Conservation (phyloP, 176 grass and related monocot genomes). For the Aegilops sharonensis region DNA sequence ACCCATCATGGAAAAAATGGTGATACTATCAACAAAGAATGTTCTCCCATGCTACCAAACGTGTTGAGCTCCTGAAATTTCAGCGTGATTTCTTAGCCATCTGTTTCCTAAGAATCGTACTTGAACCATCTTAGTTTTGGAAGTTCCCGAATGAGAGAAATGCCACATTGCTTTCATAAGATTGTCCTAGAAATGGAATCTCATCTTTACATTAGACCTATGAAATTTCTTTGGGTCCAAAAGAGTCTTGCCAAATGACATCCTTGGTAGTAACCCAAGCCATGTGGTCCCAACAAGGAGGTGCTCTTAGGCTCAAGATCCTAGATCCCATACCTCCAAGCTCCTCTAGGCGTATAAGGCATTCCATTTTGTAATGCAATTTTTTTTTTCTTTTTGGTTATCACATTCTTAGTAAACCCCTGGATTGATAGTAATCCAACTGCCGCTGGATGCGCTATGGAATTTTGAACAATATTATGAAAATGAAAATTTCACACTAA, state of each 20-base stretch:
- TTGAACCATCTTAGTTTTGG: not conserved
- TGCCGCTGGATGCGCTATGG: no score
- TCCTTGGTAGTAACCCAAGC: not conserved
- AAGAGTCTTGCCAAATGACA: not conserved
- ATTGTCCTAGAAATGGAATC: not conserved
- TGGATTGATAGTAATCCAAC: no score
- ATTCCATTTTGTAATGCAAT: no score
- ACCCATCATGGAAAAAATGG: no score
- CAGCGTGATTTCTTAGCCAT: not conserved
- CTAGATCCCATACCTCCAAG: not conserved
- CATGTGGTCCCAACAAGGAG: not conserved
- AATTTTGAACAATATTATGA: no score
- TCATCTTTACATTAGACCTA: not conserved
- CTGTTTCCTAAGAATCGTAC: not conserved
- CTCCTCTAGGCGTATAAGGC: not conserved
- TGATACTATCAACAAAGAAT: no score
- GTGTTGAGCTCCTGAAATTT: no score
- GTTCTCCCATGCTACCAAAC: no score
- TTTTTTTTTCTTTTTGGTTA: no score
- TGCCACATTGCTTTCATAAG: not conserved
- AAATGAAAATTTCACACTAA: no score
- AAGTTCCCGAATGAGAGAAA: not conserved
- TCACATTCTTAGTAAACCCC: no score
- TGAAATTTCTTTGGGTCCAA: not conserved
- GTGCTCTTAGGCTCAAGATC: not conserved